Evolutionary conservation across 2,329 filamentous ascomycete species (phyloP).

Genomic region (Rhinocladiella mackenziei): DNA sequence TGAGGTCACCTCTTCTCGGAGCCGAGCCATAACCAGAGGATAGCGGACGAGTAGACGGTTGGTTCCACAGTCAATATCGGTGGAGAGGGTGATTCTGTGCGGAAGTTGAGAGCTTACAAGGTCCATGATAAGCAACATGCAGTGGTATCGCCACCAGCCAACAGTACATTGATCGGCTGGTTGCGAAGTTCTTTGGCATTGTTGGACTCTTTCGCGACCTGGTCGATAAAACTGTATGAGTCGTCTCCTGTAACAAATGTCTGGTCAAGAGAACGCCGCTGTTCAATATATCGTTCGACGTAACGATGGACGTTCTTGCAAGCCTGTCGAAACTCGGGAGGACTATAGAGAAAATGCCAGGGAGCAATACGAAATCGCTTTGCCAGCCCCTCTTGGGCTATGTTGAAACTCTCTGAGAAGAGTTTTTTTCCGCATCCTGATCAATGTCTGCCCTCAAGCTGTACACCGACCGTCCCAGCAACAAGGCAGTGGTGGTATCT

Average conservation of each 20-base stretch:
- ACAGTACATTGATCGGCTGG: constrained; percentile 60
- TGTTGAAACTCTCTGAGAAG: constrained; percentile 30
- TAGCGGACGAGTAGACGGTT: constrained; percentile 60
- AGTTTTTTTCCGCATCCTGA: constrained; percentile 13
- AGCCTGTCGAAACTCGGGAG: constrained; percentile 11
- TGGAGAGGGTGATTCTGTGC: too few relatives aligned
- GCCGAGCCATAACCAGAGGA: constrained; percentile 61
- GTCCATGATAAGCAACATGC: constrained; percentile 75
- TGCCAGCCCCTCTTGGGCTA: constrained; percentile 27
- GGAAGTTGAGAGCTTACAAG: constrained; percentile 56
- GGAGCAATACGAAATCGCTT: constrained; percentile 20
- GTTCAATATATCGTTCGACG: constrained; percentile 13
- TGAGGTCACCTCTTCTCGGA: constrained; percentile 67
- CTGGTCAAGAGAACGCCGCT: constrained; percentile 7
- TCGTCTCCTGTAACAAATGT: background rate
- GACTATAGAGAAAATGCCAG: constrained; percentile 15
- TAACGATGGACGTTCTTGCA: constrained; percentile 18
- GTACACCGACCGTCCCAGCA: constrained; percentile 17
- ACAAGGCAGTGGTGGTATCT: constrained; percentile 44
- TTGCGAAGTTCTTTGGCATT: constrained; percentile 39
- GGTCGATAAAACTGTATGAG: background rate
- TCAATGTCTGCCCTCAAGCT: constrained; percentile 17
- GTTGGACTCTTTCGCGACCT: background rate
- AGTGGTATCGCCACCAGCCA: constrained; percentile 80
- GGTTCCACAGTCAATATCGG: constrained; percentile 31